phyloP scores from a whole-genome alignment of 352 stramenopile species.

The Phytopythium oedochilum region DNA sequence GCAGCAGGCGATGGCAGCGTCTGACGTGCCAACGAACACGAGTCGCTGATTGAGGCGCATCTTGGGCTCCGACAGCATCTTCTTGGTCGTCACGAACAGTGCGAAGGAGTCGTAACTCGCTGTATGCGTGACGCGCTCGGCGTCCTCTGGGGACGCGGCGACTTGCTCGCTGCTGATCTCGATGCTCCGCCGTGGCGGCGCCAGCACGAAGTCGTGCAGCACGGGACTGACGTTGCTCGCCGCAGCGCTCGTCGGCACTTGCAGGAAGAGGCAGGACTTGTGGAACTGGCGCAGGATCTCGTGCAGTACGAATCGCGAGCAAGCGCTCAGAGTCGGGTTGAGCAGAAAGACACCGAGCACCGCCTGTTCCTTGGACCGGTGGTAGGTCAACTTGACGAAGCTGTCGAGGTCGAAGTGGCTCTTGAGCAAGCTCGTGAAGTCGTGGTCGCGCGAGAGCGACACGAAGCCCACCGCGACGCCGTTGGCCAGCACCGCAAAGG shows the following conservation, averaged over 20 bases:
- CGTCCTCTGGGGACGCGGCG: constrained; percentile 44
- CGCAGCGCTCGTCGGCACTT: constrained; percentile 20
- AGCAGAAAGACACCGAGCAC: constrained; percentile 59
- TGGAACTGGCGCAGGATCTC: constrained; percentile 76
- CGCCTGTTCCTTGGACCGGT: constrained; percentile 68
- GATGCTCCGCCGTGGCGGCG: constrained; percentile 46
- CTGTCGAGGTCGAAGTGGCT: constrained; percentile 65
- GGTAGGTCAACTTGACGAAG: constrained; percentile 53
- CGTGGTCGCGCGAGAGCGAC: constrained; percentile 38
- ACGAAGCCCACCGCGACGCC: constrained; percentile 32
- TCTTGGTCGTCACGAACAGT: constrained; percentile 85
- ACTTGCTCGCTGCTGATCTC: constrained; percentile 37
- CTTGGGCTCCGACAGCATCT: constrained; percentile 84
- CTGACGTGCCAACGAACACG: constrained; percentile 82
- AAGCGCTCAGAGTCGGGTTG: constrained; percentile 68
- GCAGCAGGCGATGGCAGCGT: constrained; percentile 75
- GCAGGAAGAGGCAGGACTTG: constrained; percentile 66
- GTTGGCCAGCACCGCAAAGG: constrained; percentile 58
- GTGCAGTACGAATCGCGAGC: constrained; percentile 58
- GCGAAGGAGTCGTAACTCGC: constrained; percentile 35
- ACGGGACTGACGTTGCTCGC: constrained; percentile 22
- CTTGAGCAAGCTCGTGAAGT: constrained; percentile 42
- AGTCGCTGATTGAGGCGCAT: constrained; percentile 78
- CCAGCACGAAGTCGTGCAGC: constrained; percentile 58
- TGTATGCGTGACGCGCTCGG: constrained; percentile 11